Percentiles rank a stretch among this genome's conserved stretches.
Evolutionary conservation across 352 stramenopile species (phyloP).

Genomic region (Globisporangium uncinulatum): DNA sequence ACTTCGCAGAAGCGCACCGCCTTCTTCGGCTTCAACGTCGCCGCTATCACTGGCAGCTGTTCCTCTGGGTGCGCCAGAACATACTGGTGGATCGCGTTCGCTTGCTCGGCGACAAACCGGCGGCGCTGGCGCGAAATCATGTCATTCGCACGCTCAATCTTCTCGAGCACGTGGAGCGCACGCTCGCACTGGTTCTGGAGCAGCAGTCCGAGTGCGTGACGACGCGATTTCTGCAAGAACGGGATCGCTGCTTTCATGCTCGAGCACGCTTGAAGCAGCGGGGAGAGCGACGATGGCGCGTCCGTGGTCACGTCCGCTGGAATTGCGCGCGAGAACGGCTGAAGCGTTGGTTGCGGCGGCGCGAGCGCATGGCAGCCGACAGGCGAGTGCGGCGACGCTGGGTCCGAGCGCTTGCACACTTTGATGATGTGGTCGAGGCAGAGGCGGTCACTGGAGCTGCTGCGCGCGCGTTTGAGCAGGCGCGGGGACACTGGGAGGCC

Average conservation of each 20-base stretch:
- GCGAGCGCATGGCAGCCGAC: constrained; percentile 6
- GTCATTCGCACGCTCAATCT: constrained; percentile 76
- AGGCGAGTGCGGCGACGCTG: constrained; percentile 44
- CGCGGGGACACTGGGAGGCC: constrained; percentile 7
- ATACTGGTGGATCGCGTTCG: constrained; percentile 36
- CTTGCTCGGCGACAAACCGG: constrained; percentile 47
- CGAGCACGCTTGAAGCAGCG: constrained; percentile 41
- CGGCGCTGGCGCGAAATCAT: constrained; percentile 69
- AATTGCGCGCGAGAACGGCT: constrained; percentile 13
- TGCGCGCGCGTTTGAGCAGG: constrained; percentile 56
- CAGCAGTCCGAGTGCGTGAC: constrained; percentile 60
- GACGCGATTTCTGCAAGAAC: constrained; percentile 72
- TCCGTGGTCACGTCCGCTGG: constrained; percentile 5
- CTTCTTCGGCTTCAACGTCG: constrained; percentile 15
- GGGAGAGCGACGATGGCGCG: constrained; percentile 13
- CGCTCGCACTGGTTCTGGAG: constrained; percentile 74
- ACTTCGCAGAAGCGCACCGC: constrained; percentile 59
- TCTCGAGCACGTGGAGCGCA: constrained; percentile 65
- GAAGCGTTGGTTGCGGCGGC: background rate
- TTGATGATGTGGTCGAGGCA: constrained; percentile 51
- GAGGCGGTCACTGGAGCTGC: constrained; percentile 37
- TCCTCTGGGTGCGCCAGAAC: constrained; percentile 12
- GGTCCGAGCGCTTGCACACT: constrained; percentile 44
- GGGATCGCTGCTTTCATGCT: constrained; percentile 66
- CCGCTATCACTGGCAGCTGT: background rate